Percentiles rank a stretch among this genome's conserved stretches.
Evolutionary conservation across 305 asterid genomes (phyloP).

Genomic region (Withania somnifera): DNA sequence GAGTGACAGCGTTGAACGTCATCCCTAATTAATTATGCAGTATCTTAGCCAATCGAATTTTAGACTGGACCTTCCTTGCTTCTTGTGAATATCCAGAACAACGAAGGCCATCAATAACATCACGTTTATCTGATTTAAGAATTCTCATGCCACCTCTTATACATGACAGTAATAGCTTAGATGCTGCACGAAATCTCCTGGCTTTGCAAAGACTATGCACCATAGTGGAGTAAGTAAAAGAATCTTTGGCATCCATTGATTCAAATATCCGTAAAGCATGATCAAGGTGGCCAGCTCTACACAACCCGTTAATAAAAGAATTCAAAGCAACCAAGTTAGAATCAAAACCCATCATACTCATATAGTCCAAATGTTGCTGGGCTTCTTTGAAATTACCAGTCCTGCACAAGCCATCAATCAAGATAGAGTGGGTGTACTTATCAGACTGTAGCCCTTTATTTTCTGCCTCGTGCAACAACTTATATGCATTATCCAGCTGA

Average conservation of each 20-base stretch:
- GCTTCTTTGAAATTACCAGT: slow-evolving; percentile 55
- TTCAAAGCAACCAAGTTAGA: slow-evolving; percentile 61
- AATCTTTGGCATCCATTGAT: slow-evolving; percentile 53
- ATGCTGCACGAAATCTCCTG: slow-evolving; percentile 50
- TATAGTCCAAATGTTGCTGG: slow-evolving; percentile 35
- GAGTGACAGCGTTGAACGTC: not conserved
- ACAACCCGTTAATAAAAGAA: slow-evolving; percentile 57
- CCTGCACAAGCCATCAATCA: slow-evolving; percentile 71
- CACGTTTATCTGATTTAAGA: slow-evolving; percentile 47
- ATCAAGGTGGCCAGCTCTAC: slow-evolving; percentile 58
- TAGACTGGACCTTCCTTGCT: slow-evolving; percentile 26
- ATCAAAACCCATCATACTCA: slow-evolving; percentile 47
- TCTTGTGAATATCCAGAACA: slow-evolving; percentile 24
- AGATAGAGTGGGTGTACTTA: slow-evolving; percentile 62
- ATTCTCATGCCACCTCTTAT: slow-evolving; percentile 41
- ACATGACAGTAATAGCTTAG: slow-evolving; percentile 54
- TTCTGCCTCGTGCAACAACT: slow-evolving; percentile 40
- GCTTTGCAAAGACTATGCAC: slow-evolving; percentile 70
- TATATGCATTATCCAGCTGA: slow-evolving; percentile 46
- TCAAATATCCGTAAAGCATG: slow-evolving; percentile 51
- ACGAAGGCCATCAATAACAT: slow-evolving; percentile 45
- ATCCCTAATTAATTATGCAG: slow-evolving; percentile 16
- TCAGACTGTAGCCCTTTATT: slow-evolving; percentile 52
- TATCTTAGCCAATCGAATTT: slow-evolving; percentile 35
- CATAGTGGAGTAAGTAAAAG: slow-evolving; percentile 66